Base-by-base conservation (phyloP, 192 early-diverging fungal genomes). In the Umbelopsis isabellina region DNA sequence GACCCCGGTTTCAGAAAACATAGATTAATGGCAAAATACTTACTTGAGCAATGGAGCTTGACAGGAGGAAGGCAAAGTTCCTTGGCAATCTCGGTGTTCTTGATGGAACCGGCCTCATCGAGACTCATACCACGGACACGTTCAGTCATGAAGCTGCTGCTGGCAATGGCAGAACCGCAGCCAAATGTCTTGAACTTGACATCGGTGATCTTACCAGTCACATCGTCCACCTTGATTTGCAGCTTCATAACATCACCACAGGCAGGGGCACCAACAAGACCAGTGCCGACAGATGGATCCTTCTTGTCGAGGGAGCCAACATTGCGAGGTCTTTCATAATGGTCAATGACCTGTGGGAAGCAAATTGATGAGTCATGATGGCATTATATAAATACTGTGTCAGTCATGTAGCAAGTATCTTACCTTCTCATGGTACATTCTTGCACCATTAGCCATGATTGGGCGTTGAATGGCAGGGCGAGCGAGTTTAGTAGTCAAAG, bases 131-230 rank as follows among this genome's bases (percentile, higher is more conserved):
- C 97, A 58, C 93, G 90, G 47, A 99, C 97, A 74, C 94, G 92
- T 79, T 99, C 95, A 22, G 97, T 97, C 75, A 94, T 94, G 51
- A 93, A 90, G 18, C 88, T 91, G 22, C 92, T 94, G 23, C 92
- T 94, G 18, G 97, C 97, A 76, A 99, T 99, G 30, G 97, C 97
- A 33, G 91, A 93, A 35, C 97, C 97, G 75, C 97, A 99, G 27
- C 97, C 97, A 83, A 97, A 99, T 1, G 97, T 99, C 83, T 99
- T 99, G 85, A 99, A 99, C 80, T 95, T 95, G 72, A 97, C 95
- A 66, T 99, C 95, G 50, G 88, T 83, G 76, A 99, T 99, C 76
- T 94, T 91, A 50, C 95, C 95, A 49, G 83, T 89, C 2, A 35
- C 83, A 44, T 99, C 95, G 79, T 99, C 95, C 6, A 99, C 97